Evolutionary conservation across 306 rosid genomes (phyloP).

Genomic region (Vicia villosa): DNA sequence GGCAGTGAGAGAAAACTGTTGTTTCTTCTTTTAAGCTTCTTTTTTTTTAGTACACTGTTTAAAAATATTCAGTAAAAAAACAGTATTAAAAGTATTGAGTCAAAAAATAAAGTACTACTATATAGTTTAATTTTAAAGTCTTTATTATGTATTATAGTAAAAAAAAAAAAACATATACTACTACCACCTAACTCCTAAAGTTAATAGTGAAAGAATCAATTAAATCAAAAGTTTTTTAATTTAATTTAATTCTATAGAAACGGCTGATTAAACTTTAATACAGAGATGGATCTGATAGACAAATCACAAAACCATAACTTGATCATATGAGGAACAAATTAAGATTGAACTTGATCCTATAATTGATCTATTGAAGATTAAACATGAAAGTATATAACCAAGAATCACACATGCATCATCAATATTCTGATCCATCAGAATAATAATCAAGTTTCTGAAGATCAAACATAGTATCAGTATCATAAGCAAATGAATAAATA

Average conservation of each 20-base stretch:
- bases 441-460: constrained; percentile 19
- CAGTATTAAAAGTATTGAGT: too few relatives aligned
- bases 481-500: not conserved
- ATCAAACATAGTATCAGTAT: constrained; percentile 13
- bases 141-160: too few relatives aligned
- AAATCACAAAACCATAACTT: constrained; percentile 2
- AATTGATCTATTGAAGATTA: not conserved
- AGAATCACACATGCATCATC: not conserved
- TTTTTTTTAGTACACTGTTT: not conserved
- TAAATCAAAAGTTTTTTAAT: constrained; percentile 10
- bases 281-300: constrained; percentile 35
- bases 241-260: not conserved
- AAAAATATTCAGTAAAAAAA: too few relatives aligned
- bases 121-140: too few relatives aligned
- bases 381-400: not conserved
- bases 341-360: not conserved
- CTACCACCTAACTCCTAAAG: constrained; percentile 37
- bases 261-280: constrained; percentile 3
- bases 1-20: not conserved
- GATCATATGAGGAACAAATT: not conserved
- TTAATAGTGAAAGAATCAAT: constrained; percentile 3
- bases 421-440: constrained; percentile 27
- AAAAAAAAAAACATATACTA: too few relatives aligned
- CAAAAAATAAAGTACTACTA: too few relatives aligned
- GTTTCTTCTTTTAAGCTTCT: not conserved